These are phyloP conservation scores for Dactylella cylindrospora DNA, from an alignment of 2,329 filamentous ascomycete genomes.

Conservation along the genomic window DNA sequence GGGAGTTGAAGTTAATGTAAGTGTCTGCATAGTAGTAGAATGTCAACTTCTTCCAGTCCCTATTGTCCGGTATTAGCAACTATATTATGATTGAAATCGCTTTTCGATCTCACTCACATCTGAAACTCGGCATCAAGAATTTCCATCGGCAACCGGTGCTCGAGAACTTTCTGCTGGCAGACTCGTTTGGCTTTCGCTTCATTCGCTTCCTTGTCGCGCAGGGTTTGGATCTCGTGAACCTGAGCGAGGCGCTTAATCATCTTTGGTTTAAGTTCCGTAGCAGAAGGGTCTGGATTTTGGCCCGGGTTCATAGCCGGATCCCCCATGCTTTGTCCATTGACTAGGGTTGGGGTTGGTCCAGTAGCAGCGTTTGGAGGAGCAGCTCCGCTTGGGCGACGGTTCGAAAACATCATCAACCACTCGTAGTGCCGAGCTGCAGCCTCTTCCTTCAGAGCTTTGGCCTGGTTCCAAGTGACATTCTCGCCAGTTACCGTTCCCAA, in stretches of 20 bases:
- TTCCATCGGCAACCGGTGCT: constrained; percentile 95
- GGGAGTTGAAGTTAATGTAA: constrained; percentile 98
- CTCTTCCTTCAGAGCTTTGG: constrained; percentile 85
- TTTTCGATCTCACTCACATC: constrained; percentile 66
- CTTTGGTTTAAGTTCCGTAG: constrained; percentile 85
- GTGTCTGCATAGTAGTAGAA: constrained; percentile 98
- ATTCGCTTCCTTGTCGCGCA: constrained; percentile 94
- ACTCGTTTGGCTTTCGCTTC: constrained; percentile 97
- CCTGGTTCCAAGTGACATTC: constrained; percentile 82
- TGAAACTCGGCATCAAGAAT: constrained; percentile 98
- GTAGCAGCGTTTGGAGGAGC: constrained; percentile 52
- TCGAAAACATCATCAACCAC: constrained; percentile 97
- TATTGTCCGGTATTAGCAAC: constrained; percentile 52
- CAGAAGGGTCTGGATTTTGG: constrained; percentile 52
- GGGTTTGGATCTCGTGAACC: constrained; percentile 80
- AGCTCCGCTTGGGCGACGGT: constrained; percentile 68
- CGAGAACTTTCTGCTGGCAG: constrained; percentile 93
- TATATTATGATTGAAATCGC: constrained; percentile 4
- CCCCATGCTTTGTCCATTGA: constrained; percentile 44
- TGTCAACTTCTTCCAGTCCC: constrained; percentile 98
- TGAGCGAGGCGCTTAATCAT: constrained; percentile 95
- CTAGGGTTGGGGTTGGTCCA: constrained; percentile 41
- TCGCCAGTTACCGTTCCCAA: constrained; percentile 87
- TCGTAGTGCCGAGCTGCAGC: constrained; percentile 95
- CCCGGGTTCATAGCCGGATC: constrained; percentile 45